Conservation (phyloP, 2,329 filamentous ascomycete genomes). For the Dactylonectria macrodidyma region DNA sequence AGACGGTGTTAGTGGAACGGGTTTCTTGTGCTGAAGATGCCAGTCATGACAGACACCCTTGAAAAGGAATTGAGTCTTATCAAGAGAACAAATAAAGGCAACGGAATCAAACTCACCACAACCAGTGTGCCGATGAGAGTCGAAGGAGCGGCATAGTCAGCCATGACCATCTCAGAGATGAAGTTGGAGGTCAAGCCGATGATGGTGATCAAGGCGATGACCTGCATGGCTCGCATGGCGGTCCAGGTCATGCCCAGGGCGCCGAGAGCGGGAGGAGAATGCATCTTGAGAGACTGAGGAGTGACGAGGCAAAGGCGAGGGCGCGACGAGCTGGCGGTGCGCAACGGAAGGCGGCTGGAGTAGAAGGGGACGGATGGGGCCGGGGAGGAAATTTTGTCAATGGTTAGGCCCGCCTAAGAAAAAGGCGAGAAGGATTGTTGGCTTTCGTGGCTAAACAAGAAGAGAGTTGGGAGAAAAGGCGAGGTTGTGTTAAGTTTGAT, state of each 20-base stretch:
- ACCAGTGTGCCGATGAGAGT: slow-evolving; percentile 84
- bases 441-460: slow-evolving; percentile 30
- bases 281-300: slow-evolving; percentile 52
- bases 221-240: slow-evolving; percentile 78
- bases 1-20: slow-evolving; percentile 32
- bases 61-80: neutral
- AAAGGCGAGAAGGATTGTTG: slow-evolving; percentile 34
- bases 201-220: slow-evolving; percentile 79
- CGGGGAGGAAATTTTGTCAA: slow-evolving; percentile 53
- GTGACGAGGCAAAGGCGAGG: slow-evolving; percentile 62
- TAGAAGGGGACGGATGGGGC: slow-evolving; percentile 56
- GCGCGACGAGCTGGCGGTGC: slow-evolving; percentile 56
- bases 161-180: slow-evolving; percentile 80
- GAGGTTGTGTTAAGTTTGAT: slow-evolving; percentile 28
- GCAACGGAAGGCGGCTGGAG: slow-evolving; percentile 59
- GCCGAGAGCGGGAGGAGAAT: slow-evolving; percentile 70
- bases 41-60: neutral
- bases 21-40: neutral
- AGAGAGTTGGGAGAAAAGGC: slow-evolving; percentile 25
- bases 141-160: slow-evolving; percentile 75
- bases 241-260: slow-evolving; percentile 86
- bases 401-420: slow-evolving; percentile 38
- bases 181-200: slow-evolving; percentile 89
- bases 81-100: neutral
- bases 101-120: slow-evolving; percentile 72